These are phyloP conservation scores for Arthromyces matolae DNA, from an alignment of 768 basidiomycete species.

Conservation along the genomic window DNA sequence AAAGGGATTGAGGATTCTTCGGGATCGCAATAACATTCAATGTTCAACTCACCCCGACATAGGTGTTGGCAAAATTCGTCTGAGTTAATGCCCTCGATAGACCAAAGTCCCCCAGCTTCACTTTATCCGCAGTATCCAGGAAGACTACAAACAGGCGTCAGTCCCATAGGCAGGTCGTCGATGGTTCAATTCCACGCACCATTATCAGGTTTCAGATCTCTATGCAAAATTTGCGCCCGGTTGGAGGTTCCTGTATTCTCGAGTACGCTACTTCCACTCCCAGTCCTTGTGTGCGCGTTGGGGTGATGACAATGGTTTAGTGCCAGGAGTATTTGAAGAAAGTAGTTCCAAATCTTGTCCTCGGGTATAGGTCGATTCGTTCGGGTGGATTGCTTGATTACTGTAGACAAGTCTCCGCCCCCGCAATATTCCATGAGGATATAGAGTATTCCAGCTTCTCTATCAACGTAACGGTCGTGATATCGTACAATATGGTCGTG, in stretches of 20 bases:
- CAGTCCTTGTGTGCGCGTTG: slow-evolving; percentile 46
- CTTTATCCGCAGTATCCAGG: slow-evolving; percentile 75
- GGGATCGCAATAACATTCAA: not conserved
- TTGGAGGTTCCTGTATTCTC: slow-evolving; percentile 46
- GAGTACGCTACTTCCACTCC: slow-evolving; percentile 32
- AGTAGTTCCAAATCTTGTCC: slow-evolving; percentile 94
- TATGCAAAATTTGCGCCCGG: slow-evolving; percentile 79
- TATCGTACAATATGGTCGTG: slow-evolving; percentile 97
- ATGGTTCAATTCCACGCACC: slow-evolving; percentile 49
- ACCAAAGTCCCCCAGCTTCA: slow-evolving; percentile 97
- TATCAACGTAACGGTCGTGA: slow-evolving; percentile 88
- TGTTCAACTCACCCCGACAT: slow-evolving; percentile 76
- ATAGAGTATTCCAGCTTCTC: slow-evolving; percentile 85
- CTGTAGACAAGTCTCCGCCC: slow-evolving; percentile 85
- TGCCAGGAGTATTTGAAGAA: slow-evolving; percentile 88
- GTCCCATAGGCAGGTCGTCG: not conserved
- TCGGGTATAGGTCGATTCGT: slow-evolving; percentile 76
- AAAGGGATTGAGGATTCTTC: not conserved
- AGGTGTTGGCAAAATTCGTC: slow-evolving; percentile 90
- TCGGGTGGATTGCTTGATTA: slow-evolving; percentile 79
- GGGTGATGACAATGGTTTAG: slow-evolving; percentile 93
- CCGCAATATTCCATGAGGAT: slow-evolving; percentile 99
- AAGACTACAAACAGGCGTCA: slow-evolving; percentile 61
- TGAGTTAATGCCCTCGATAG: slow-evolving; percentile 88
- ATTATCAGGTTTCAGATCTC: slow-evolving; percentile 97